These are phyloP conservation scores for Scheffersomyces quercinus DNA, from an alignment of 1,139 yeast genomes.

Conservation along the genomic window DNA sequence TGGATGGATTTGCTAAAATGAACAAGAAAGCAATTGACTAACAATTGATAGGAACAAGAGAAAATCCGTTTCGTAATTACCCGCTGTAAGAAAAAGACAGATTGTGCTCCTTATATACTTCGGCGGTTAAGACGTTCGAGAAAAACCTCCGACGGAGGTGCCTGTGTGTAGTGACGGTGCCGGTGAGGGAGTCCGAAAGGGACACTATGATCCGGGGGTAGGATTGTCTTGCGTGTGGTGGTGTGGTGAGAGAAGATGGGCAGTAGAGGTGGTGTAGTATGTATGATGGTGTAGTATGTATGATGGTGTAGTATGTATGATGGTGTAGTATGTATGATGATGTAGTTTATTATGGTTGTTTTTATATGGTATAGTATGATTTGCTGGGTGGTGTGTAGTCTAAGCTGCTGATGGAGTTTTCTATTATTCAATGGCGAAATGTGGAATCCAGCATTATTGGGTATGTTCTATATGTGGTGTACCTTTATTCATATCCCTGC, in stretches of 20 bases:
- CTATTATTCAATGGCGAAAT: no score
- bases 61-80: not conserved
- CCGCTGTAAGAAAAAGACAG: not conserved
- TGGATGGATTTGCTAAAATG: conserved; percentile 3
- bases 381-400: no score
- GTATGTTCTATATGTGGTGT: no score
- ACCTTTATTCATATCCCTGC: no score
- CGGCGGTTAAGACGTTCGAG: not conserved
- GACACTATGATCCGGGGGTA: conserved; percentile 22
- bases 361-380: no score
- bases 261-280: not conserved
- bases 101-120: conserved; percentile 1
- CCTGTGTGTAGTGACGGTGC: not conserved
- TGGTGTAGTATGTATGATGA: no score
- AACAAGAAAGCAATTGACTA: not conserved
- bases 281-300: not conserved
- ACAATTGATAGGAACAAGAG: not conserved
- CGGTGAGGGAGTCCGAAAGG: conserved; percentile 16
- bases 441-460: no score
- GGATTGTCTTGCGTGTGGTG: not conserved
- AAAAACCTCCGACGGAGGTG: no score
- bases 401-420: no score
- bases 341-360: no score
- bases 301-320: not conserved
- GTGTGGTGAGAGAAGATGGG: not conserved